These are phyloP conservation scores for Epichloe sibirici DNA, from an alignment of 2,329 filamentous ascomycete species.

Conservation along the genomic window DNA sequence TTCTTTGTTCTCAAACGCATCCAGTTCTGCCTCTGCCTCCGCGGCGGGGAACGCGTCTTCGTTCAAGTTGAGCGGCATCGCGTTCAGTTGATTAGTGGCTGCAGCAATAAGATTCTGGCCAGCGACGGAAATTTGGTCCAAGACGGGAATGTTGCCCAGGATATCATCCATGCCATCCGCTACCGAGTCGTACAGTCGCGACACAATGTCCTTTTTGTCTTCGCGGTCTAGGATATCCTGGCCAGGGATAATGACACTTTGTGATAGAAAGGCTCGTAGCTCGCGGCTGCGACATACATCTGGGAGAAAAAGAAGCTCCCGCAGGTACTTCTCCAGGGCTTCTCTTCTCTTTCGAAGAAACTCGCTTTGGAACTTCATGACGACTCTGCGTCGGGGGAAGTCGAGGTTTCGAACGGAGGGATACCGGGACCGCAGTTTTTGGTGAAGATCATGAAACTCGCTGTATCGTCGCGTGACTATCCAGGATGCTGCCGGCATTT, in stretches of 20 bases:
- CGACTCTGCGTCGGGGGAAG: slow-evolving; percentile 81
- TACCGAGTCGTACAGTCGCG: slow-evolving; percentile 89
- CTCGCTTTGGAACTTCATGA: slow-evolving; percentile 94
- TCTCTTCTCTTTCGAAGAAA: slow-evolving; percentile 81
- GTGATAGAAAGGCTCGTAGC: slow-evolving; percentile 81
- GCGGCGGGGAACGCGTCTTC: slow-evolving; percentile 42
- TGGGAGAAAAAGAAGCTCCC: slow-evolving; percentile 72
- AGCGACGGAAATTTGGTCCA: slow-evolving; percentile 86
- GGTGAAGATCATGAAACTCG: slow-evolving; percentile 92
- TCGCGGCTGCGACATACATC: slow-evolving; percentile 92
- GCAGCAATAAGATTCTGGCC: slow-evolving; percentile 84
- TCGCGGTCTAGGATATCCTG: slow-evolving; percentile 45
- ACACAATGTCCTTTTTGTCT: slow-evolving; percentile 77
- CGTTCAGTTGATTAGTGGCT: slow-evolving; percentile 51
- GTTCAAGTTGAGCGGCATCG: slow-evolving; percentile 37
- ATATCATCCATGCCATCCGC: slow-evolving; percentile 98
- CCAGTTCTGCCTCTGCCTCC: slow-evolving; percentile 87
- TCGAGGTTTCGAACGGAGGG: slow-evolving; percentile 80
- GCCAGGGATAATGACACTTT: slow-evolving; percentile 61
- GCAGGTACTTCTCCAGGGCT: slow-evolving; percentile 75
- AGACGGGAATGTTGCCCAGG: slow-evolving; percentile 84
- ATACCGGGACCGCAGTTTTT: slow-evolving; percentile 73
- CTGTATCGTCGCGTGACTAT: slow-evolving; percentile 85
- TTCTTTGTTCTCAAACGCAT: slow-evolving; percentile 83
- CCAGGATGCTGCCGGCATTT: slow-evolving; percentile 96